Evolutionary conservation across 441 rosid genomes (phyloP), one percentile per base, ranked within the genome.

Genomic region (Populus hybrid): DNA sequence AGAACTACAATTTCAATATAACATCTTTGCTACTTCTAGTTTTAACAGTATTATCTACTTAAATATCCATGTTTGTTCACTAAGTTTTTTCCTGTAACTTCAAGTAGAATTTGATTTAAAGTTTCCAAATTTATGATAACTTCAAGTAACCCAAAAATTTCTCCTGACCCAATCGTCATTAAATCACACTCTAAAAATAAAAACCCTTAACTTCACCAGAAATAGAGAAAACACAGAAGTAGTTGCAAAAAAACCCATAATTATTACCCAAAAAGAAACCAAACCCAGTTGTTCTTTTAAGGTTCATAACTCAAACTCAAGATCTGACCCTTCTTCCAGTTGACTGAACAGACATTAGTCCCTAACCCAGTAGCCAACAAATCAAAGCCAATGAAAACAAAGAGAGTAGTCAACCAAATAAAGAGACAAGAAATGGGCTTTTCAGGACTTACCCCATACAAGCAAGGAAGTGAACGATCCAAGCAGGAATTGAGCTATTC

Each of bases 391-490:
- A 50, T 3, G n/a, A 21, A 29, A 75, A 24, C 14, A 4, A 21
- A 10, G 12, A 45, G 28, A 75, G 33, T 50, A 31, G 68, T 40
- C 59, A 0, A 63, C 10, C 4, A 56, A 20, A 7, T 38, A 24
- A 65, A 31, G 4, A 28, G 10, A 66, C 0, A 23, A 65, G 40
- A 29, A 64, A 18, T 9, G 70, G 72, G 67, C 63, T 24, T 9
- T 31, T 33, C 12, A 64, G n/a, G 2, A 82, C 76, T 79, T 78
- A 89, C 92, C 97, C 91, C 92, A 89, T 89, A 82, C 93, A 89
- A 68, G 86, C 88, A 75, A 88, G 68, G 18, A 87, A 74, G 56
- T 81, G 84, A 82, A 56, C 78, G 89, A 90, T 85, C 92, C 91
- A 89, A 85, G 85, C 29, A 36, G 90, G 86, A 35, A 87, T 61